These are phyloP conservation scores for Neodidymelliopsis sp. DNA, from an alignment of 2,329 filamentous ascomycete species.

Conservation along the genomic window DNA sequence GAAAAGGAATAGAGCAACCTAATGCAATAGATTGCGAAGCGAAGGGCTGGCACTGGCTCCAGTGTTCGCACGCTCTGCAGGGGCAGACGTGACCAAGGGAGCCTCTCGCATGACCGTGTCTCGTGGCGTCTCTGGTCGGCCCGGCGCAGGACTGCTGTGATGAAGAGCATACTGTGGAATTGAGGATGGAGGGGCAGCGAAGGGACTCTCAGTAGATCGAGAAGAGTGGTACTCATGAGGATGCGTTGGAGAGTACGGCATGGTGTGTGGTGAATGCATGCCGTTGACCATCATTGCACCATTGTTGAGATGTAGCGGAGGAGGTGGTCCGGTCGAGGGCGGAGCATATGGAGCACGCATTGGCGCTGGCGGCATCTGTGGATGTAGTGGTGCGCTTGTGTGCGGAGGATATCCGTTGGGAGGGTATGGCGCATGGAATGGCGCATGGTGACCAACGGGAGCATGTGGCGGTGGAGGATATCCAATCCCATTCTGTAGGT, in stretches of 20 bases:
- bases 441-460: constrained; percentile 36
- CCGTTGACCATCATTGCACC: constrained; percentile 46
- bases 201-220: constrained; percentile 47
- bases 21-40: constrained; percentile 57
- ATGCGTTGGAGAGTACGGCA: constrained; percentile 48
- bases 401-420: constrained; percentile 48
- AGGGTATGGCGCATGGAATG: constrained; percentile 45
- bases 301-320: constrained; percentile 44
- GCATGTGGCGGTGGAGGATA: constrained; percentile 36
- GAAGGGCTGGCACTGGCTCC: constrained; percentile 58
- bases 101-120: constrained; percentile 46
- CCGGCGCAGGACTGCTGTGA: constrained; percentile 43
- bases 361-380: constrained; percentile 38
- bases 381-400: constrained; percentile 38
- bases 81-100: constrained; percentile 34
- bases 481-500: constrained; percentile 43
- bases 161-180: constrained; percentile 39
- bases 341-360: constrained; percentile 40
- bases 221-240: constrained; percentile 43
- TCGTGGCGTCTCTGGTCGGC: constrained; percentile 45
- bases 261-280: constrained; percentile 46
- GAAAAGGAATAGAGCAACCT: constrained; percentile 25
- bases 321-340: constrained; percentile 37
- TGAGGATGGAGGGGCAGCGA: constrained; percentile 36
- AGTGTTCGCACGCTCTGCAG: constrained; percentile 40